phyloP scores from a whole-genome alignment of 2,329 filamentous ascomycete species.

The Dothiorella sarmentorum region DNA sequence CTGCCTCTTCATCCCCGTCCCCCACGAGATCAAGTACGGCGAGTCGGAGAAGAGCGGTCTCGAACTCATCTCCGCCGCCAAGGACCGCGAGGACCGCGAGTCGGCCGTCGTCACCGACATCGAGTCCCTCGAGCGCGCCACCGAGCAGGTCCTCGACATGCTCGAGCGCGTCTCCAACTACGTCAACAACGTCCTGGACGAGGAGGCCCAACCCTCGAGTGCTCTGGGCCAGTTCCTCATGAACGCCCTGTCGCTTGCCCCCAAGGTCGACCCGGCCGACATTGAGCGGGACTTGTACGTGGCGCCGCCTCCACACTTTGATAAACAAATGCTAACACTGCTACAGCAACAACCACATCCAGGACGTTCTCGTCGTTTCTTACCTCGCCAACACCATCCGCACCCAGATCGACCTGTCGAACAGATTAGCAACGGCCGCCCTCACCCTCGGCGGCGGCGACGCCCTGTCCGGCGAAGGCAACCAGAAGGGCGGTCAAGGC shows the following conservation, averaged over 20 bases:
- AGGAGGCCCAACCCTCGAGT: constrained; percentile 84
- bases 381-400: constrained; percentile 98
- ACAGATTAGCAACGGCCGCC: constrained; percentile 72
- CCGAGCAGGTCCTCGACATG: constrained; percentile 85
- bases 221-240: constrained; percentile 92
- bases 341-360: constrained; percentile 93
- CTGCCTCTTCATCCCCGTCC: constrained; percentile 95
- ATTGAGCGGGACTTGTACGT: constrained; percentile 90
- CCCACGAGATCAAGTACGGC: constrained; percentile 87
- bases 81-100: constrained; percentile 71
- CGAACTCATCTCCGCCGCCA: constrained; percentile 79
- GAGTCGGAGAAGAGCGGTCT: constrained; percentile 74
- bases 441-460: constrained; percentile 47
- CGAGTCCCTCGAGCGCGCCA: constrained; percentile 77
- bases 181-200: constrained; percentile 89
- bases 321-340: constrained; percentile 29
- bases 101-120: constrained; percentile 80
- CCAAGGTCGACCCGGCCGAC: constrained; percentile 86
- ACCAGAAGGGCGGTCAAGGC: constrained; percentile 32
- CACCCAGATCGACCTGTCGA: constrained; percentile 97
- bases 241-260: constrained; percentile 86
- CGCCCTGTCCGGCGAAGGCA: constrained; percentile 33
- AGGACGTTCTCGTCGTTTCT: constrained; percentile 96
- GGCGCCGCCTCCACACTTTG: background rate
- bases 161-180: constrained; percentile 89